A percentile compares a stretch with the other conserved stretches of the same genome.
Evolutionary conservation across 495 filamentous ascomycete species (phyloP).

Genomic region (Trichoderma erinaceum): DNA sequence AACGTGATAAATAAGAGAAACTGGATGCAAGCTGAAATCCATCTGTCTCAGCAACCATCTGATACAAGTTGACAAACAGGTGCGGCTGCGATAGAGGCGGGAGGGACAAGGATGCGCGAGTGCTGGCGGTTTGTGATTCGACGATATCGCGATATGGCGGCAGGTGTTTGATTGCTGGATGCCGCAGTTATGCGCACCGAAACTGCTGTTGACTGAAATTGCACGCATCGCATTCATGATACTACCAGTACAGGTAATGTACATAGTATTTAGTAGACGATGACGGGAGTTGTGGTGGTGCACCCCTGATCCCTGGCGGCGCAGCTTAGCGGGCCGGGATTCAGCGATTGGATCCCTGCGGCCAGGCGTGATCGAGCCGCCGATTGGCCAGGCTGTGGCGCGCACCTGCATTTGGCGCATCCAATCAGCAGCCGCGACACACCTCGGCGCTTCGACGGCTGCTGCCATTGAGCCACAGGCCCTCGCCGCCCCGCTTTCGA

Average conservation of each 20-base stretch:
- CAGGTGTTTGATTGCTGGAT: no score
- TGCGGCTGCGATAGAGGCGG: not conserved
- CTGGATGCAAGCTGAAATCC: not conserved
- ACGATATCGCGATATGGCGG: no score
- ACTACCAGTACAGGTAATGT: no score
- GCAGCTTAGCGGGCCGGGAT: slow-evolving; percentile 13
- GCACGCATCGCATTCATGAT: no score
- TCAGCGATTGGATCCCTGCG: slow-evolving; percentile 17
- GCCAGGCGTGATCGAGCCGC: slow-evolving; percentile 14
- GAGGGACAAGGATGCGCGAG: not conserved
- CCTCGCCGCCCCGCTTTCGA: not conserved
- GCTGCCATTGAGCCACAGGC: slow-evolving; percentile 1
- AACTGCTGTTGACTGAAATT: no score
- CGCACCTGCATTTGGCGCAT: slow-evolving; percentile 12
- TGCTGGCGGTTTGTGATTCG: not conserved
- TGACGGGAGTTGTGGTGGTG: not conserved
- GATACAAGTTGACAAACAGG: not conserved
- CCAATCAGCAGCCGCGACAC: slow-evolving; percentile 12
- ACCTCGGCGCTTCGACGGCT: slow-evolving; percentile 11
- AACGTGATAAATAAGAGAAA: not conserved
- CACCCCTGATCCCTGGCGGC: not conserved
- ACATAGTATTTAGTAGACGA: no score
- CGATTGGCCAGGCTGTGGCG: slow-evolving; percentile 16
- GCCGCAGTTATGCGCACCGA: no score
- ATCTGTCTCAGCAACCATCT: not conserved